phyloP scores from a whole-genome alignment of 2,329 filamentous ascomycete species.

The Arthrobotrys entomopaga region DNA sequence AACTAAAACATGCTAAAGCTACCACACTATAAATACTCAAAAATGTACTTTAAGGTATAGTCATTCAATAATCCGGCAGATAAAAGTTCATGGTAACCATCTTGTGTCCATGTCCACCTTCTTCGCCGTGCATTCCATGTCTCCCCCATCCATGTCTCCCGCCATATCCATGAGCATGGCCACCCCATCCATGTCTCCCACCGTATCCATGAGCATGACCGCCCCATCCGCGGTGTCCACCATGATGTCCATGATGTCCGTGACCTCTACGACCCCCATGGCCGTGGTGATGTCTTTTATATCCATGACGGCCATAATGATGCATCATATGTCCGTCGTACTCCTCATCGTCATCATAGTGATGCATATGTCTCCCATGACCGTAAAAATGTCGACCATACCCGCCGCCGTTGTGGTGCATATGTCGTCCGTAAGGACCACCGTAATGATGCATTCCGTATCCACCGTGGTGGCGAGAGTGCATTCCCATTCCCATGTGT shows the following conservation, averaged over 20 bases:
- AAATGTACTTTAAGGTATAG: too few relatives aligned
- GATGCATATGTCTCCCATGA: slow-evolving; percentile 1
- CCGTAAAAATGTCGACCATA: background rate
- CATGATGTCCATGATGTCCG: slow-evolving; percentile 2
- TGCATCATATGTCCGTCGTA: background rate
- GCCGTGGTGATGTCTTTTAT: background rate
- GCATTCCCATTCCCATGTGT: too few relatives aligned
- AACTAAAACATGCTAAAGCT: too few relatives aligned
- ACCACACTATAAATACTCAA: too few relatives aligned
- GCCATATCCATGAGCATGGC: background rate
- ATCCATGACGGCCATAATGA: background rate
- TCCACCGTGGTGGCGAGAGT: background rate
- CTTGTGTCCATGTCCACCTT: background rate
- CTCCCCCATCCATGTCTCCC: background rate
- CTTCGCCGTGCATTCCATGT: background rate
- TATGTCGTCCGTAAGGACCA: background rate
- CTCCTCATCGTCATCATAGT: background rate
- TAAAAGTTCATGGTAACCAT: slow-evolving; percentile 10
- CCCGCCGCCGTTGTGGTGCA: background rate
- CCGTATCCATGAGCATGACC: background rate
- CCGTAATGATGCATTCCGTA: background rate
- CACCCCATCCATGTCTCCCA: background rate
- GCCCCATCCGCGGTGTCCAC: background rate
- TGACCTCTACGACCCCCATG: background rate
- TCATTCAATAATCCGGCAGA: background rate